Conservation (phyloP, 805 yeast species). For the Crinitomyces ghanaensis region DNA sequence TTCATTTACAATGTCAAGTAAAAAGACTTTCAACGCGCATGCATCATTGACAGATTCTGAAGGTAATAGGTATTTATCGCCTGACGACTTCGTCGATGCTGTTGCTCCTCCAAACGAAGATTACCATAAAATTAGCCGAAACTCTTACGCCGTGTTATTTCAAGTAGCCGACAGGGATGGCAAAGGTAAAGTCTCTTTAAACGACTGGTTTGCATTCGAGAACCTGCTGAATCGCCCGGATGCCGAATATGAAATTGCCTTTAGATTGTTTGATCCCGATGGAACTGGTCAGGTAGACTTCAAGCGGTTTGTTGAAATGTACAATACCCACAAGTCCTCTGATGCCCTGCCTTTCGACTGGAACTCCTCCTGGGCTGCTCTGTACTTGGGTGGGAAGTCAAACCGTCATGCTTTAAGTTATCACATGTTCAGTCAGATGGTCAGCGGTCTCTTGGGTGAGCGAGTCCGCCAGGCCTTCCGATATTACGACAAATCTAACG, state of each 20-base stretch:
- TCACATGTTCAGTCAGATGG: constrained; percentile 34
- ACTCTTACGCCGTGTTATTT: constrained; percentile 62
- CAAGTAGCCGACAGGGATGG: constrained; percentile 64
- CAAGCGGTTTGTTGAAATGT: constrained; percentile 28
- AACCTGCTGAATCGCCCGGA: constrained; percentile 41
- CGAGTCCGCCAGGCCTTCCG: constrained; percentile 36
- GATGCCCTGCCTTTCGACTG: constrained; percentile 33
- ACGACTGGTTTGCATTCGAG: constrained; percentile 69
- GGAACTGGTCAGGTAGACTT: constrained; percentile 31
- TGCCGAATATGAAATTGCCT: constrained; percentile 42
- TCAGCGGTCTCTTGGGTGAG: constrained; percentile 34
- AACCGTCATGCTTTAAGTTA: constrained; percentile 30
- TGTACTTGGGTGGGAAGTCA: constrained; percentile 29
- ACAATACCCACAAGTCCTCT: constrained; percentile 26
- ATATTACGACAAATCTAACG: constrained; percentile 24
- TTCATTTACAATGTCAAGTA: not conserved
- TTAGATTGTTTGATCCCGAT: constrained; percentile 32
- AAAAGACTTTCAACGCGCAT: constrained; percentile 10
- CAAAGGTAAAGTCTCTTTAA: constrained; percentile 54
- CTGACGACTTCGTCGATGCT: constrained; percentile 33
- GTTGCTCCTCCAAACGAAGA: constrained; percentile 35
- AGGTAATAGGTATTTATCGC: constrained; percentile 12
- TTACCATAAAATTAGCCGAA: constrained; percentile 41
- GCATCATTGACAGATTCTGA: constrained; percentile 16
- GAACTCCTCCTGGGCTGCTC: constrained; percentile 31